phyloP scores from a whole-genome alignment of 192 early-diverging fungal genomes.

The Rhizophagus clarus region DNA sequence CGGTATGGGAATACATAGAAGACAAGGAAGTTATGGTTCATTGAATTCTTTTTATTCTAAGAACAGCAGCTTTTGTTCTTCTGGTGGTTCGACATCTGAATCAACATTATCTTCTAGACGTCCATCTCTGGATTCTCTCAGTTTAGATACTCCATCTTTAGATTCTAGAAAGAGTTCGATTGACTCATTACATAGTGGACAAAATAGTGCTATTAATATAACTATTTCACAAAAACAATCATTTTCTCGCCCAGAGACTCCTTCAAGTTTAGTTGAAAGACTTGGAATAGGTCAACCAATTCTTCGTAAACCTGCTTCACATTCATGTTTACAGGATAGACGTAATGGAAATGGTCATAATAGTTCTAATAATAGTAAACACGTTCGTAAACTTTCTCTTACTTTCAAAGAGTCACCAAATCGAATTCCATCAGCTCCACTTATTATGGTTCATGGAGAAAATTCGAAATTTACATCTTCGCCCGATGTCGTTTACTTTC shows the following conservation, averaged over 20 bases:
- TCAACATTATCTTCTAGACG: constrained; percentile 28
- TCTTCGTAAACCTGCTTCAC: constrained; percentile 31
- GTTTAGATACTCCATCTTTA: constrained; percentile 29
- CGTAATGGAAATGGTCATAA: neutral
- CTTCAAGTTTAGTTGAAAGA: constrained; percentile 5
- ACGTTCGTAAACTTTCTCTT: constrained; percentile 11
- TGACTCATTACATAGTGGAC: constrained; percentile 19
- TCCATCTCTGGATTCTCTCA: constrained; percentile 30
- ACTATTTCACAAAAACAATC: neutral
- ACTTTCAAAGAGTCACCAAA: neutral
- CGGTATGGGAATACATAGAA: neutral
- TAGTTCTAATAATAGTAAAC: neutral
- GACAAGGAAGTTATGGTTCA: constrained; percentile 28
- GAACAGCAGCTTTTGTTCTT: constrained; percentile 10
- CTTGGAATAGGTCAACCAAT: constrained; percentile 30
- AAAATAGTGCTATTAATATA: neutral
- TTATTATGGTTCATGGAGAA: constrained; percentile 32
- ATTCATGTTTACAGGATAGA: constrained; percentile 18
- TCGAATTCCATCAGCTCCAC: neutral
- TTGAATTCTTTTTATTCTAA: constrained; percentile 28
- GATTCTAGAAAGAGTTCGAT: constrained; percentile 33
- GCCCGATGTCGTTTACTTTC: constrained; percentile 12
- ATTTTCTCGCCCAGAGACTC: constrained; percentile 3
- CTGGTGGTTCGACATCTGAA: neutral
- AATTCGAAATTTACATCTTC: constrained; percentile 23